Conservation (phyloP, 495 filamentous ascomycete species). For the Achaetomiella virescens region DNA sequence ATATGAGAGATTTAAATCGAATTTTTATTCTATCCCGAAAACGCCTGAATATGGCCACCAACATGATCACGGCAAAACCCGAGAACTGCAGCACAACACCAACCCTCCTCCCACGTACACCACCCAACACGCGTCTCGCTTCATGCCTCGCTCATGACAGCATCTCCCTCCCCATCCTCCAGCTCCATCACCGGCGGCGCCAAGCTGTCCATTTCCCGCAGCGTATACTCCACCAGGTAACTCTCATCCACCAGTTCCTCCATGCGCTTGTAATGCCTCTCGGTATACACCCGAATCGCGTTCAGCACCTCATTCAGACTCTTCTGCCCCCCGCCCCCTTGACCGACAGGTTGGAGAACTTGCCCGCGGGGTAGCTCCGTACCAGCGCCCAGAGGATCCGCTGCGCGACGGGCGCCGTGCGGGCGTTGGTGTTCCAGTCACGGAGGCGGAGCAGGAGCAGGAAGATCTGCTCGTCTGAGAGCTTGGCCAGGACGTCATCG, state of each 20-base stretch:
- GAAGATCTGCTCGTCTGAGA: conserved; percentile 78
- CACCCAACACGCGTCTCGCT: no score
- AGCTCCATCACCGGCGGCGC: conserved; percentile 34
- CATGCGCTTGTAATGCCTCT: conserved; percentile 80
- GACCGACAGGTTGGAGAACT: conserved; percentile 54
- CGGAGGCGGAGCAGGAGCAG: conserved; percentile 69
- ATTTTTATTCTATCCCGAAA: no score
- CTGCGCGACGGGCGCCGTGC: conserved; percentile 80
- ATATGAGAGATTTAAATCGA: no score
- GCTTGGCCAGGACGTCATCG: conserved; percentile 71
- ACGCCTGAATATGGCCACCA: neutral
- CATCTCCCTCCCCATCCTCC: conserved; percentile 33
- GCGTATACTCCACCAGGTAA: conserved; percentile 85
- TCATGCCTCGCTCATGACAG: conserved; percentile 38
- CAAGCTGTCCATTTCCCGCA: conserved; percentile 84
- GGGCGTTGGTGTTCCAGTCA: conserved; percentile 95
- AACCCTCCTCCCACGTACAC: conserved; percentile 3
- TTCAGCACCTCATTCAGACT: conserved; percentile 76
- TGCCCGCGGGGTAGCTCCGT: conserved; percentile 64
- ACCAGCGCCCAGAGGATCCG: conserved; percentile 75
- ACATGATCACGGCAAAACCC: neutral
- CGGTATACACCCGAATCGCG: conserved; percentile 78
- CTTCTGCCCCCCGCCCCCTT: conserved; percentile 58
- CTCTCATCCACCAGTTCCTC: conserved; percentile 92
- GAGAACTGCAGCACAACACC: neutral